Conservation (phyloP, 176 grass and related monocot species). For the Aechmea fasciata region DNA sequence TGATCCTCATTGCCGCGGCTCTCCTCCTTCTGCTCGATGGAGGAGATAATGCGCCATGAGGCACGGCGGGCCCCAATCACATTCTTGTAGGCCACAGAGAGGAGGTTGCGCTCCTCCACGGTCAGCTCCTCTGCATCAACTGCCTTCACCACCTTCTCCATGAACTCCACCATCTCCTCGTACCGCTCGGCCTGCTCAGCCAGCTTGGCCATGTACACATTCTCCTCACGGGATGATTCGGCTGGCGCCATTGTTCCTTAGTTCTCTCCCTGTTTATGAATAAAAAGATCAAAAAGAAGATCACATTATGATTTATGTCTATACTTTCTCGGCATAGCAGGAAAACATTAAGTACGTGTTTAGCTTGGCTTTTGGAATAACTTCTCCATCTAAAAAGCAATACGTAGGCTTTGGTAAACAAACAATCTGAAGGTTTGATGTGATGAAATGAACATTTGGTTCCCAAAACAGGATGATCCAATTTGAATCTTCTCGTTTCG, state of each 20-base stretch:
- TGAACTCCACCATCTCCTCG: slow-evolving; percentile 52
- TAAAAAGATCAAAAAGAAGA: too few species aligned
- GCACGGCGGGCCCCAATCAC: slow-evolving; percentile 48
- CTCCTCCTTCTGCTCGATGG: slow-evolving; percentile 62
- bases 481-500: too few species aligned
- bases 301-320: background rate
- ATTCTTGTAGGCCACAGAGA: slow-evolving; percentile 52
- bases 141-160: slow-evolving; percentile 50
- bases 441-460: too few species aligned
- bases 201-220: slow-evolving; percentile 57
- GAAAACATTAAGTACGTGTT: too few species aligned
- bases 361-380: too few species aligned
- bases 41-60: slow-evolving; percentile 51
- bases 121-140: slow-evolving; percentile 37
- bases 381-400: too few species aligned
- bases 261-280: too few species aligned
- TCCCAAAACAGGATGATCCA: too few species aligned
- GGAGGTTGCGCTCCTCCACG: slow-evolving; percentile 54
- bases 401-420: too few species aligned
- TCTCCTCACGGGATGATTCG: slow-evolving; percentile 37
- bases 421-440: too few species aligned
- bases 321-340: background rate
- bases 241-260: slow-evolving; percentile 24
- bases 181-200: slow-evolving; percentile 53
- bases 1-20: slow-evolving; percentile 47